Base-by-base conservation (phyloP, 108 stramenopile species). In the Chaetoceros muelleri region DNA sequence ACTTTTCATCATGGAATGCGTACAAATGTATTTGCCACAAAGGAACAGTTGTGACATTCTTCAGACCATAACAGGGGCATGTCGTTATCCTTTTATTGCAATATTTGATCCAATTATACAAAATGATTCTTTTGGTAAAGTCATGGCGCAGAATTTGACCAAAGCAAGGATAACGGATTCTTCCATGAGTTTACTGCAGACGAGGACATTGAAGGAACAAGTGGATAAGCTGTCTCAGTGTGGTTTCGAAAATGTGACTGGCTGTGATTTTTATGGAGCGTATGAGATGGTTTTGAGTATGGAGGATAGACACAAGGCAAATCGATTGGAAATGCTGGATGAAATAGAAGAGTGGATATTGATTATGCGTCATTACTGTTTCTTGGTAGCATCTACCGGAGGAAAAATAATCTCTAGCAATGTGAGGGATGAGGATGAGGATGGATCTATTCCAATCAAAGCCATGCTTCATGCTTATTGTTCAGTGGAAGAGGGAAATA, bases 291-390 rank as follows among this genome's bases (percentile, higher is more conserved):
- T 88, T 3, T 48, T 93, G 2, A 65, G 76, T 0, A 40, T 46
- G 0, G 70, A 66, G 25, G 82, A 93, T 49, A 73, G 82, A 16
- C 65, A 55, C 28, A 52, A 48, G 0, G 84, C 90, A 24, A 76
- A 78, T 59, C 63, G 64, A 57, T 70, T 71, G 48, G 90, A 93
- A 69, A 84, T 86, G 67, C 64, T 93, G 66, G 90, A 93, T 64
- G 90, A 93, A 66, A 24, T 83, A 44, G 90, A 93, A 58, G 90
- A 93, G 64, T 88, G 78, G 71, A 64, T 66, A 2, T 58, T 93
- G 61, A 69, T 93, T 46, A 88, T 93, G 86, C 61, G 51, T 27
- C 90, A 91, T 54, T 91, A 91, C 55, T 82, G 81, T 31, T 78
- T 90, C 22, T 48, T 78, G 0, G 67, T 84, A 7, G 82, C 70